Conservation (phyloP, 2,329 filamentous ascomycete genomes). For the Ceratocystiopsis minuta region DNA sequence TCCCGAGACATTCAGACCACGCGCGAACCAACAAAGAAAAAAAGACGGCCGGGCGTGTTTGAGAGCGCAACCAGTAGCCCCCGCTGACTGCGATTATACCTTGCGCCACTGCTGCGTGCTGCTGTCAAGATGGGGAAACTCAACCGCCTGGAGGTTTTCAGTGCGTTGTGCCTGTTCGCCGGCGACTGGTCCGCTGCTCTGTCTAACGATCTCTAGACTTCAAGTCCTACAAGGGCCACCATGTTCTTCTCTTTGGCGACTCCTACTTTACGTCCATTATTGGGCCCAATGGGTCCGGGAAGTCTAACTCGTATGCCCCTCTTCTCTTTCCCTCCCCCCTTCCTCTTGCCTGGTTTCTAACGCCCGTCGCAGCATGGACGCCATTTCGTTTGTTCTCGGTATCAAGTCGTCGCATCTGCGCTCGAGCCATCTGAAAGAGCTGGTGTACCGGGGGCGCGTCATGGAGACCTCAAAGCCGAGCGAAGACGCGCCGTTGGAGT, state of each 20-base stretch:
- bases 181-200: neutral
- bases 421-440: constrained; percentile 80
- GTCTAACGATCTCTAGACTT: constrained; percentile 45
- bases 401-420: constrained; percentile 98
- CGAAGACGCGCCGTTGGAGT: constrained; percentile 40
- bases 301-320: constrained; percentile 74
- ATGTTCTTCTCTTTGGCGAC: constrained; percentile 85
- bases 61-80: too few species aligned
- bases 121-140: constrained; percentile 66
- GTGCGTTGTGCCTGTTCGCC: constrained; percentile 30
- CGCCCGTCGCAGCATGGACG: constrained; percentile 59
- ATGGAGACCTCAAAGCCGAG: constrained; percentile 86
- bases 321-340: neutral
- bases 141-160: constrained; percentile 83
- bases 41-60: neutral
- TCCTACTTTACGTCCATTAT: constrained; percentile 99
- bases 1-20: too few species aligned
- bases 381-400: constrained; percentile 94
- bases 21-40: too few species aligned
- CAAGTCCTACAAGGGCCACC: constrained; percentile 98
- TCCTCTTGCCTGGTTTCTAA: constrained; percentile 1
- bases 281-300: constrained; percentile 96
- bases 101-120: neutral
- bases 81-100: too few species aligned
- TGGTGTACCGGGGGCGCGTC: constrained; percentile 90